Evolutionary conservation across 495 filamentous ascomycete species (phyloP).

Genomic region (Xylaria longipes): DNA sequence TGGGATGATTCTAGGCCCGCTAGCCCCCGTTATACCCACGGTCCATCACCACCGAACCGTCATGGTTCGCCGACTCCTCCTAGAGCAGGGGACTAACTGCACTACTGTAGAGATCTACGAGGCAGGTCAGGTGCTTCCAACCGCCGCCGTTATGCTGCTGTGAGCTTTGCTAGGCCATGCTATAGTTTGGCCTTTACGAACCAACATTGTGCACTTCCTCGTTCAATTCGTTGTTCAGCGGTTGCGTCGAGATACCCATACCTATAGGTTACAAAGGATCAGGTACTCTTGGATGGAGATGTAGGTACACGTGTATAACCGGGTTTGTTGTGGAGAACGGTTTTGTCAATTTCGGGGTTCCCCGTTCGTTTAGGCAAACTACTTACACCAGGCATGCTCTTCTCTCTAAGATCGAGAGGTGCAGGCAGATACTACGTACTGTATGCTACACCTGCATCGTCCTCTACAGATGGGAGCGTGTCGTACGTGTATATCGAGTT

Average conservation of each 20-base stretch:
- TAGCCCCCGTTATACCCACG: conserved; percentile 13
- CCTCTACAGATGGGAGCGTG: neutral
- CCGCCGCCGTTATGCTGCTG: neutral
- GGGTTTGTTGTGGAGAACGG: conserved; percentile 16
- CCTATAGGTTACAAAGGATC: neutral
- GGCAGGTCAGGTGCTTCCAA: neutral
- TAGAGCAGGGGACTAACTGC: neutral
- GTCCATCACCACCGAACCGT: neutral
- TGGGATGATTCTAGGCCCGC: conserved; percentile 27
- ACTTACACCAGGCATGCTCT: conserved; percentile 1
- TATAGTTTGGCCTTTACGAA: neutral
- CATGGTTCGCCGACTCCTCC: conserved; percentile 1
- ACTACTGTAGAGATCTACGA: neutral
- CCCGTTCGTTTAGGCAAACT: neutral
- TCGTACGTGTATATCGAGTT: neutral
- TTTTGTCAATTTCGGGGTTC: conserved; percentile 18
- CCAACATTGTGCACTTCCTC: neutral
- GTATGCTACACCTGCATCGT: conserved; percentile 2
- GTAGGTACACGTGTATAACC: neutral
- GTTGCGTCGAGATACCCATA: neutral
- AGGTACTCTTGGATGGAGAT: neutral
- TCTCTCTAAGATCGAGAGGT: neutral
- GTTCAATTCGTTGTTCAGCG: neutral
- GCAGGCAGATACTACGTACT: neutral
- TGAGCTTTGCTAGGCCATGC: neutral